These are phyloP conservation scores for Globisporangium abappressorium DNA, from an alignment of 352 stramenopile genomes.

Conservation along the genomic window DNA sequence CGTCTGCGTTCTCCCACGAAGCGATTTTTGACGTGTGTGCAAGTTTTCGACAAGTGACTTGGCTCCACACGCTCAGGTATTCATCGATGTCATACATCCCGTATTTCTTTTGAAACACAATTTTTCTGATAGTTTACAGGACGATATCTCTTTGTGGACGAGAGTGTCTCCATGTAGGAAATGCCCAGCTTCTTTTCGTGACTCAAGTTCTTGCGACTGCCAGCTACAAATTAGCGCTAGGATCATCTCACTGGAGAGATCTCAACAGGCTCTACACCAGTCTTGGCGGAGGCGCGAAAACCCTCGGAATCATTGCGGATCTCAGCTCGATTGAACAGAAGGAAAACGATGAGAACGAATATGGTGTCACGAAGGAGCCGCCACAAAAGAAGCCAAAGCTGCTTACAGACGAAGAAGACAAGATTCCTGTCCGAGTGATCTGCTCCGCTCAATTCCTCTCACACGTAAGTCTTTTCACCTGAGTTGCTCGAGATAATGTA, in stretches of 20 bases:
- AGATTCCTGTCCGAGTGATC: conserved; percentile 16
- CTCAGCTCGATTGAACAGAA: not conserved
- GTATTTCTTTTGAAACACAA: conserved; percentile 1
- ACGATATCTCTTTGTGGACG: conserved; percentile 17
- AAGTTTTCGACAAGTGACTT: conserved; percentile 56
- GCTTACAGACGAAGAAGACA: conserved; percentile 10
- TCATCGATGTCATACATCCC: not conserved
- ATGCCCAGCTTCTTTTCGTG: conserved; percentile 21
- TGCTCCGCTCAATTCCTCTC: conserved; percentile 15
- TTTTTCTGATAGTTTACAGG: conserved; percentile 11
- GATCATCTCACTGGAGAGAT: conserved; percentile 38
- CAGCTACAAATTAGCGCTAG: conserved; percentile 43
- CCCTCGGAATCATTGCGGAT: conserved; percentile 3
- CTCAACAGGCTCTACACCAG: conserved; percentile 18
- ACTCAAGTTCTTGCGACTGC: conserved; percentile 24
- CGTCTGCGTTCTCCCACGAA: conserved; percentile 34
- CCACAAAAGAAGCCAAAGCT: conserved; percentile 25
- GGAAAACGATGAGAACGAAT: not conserved
- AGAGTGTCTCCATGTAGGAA: conserved; percentile 6
- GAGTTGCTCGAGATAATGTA: not conserved
- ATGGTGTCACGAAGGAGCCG: conserved; percentile 13
- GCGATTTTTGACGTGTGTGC: conserved; percentile 52
- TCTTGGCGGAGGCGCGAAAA: conserved; percentile 4
- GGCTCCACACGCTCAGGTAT: conserved; percentile 66
- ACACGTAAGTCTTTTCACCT: not conserved